phyloP scores from a whole-genome alignment of 768 basidiomycete genomes.

The Amanita thiersii region DNA sequence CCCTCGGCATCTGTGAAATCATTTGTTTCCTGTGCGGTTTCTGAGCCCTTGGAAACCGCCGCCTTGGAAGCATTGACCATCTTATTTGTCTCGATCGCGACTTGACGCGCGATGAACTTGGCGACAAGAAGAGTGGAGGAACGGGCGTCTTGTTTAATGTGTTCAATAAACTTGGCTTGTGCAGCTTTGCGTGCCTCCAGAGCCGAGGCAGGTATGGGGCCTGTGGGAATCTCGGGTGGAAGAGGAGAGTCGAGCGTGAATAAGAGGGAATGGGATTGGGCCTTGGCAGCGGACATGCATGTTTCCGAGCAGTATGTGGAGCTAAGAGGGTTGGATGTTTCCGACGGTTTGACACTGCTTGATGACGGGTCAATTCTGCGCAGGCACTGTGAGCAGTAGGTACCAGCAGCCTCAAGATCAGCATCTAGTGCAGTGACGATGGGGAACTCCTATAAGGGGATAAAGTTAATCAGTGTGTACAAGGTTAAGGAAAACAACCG shows the following conservation, averaged over 20 bases:
- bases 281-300: conserved; percentile 48
- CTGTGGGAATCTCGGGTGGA: conserved; percentile 33
- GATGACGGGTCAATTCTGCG: conserved; percentile 41
- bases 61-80: conserved; percentile 24
- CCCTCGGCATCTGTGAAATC: conserved; percentile 41
- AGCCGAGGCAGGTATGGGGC: conserved; percentile 19
- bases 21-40: conserved; percentile 14
- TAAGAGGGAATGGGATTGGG: conserved; percentile 59
- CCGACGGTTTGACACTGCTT: conserved; percentile 31
- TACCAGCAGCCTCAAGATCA: conserved; percentile 61
- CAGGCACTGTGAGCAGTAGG: conserved; percentile 70
- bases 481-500: conserved; percentile 9
- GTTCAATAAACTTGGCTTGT: conserved; percentile 50
- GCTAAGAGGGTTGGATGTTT: conserved; percentile 39
- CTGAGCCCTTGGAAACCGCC: conserved; percentile 13
- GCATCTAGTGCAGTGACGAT: conserved; percentile 63
- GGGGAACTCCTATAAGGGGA: conserved; percentile 56
- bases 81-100: conserved; percentile 56
- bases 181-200: conserved; percentile 44
- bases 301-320: conserved; percentile 69
- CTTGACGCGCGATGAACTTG: conserved; percentile 66
- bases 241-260: conserved; percentile 62
- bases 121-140: conserved; percentile 52
- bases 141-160: conserved; percentile 38
- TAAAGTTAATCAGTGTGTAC: conserved; percentile 5